These are phyloP conservation scores for Golubevia pallescens DNA, from an alignment of 1,284 basidiomycete genomes.

Conservation along the genomic window DNA sequence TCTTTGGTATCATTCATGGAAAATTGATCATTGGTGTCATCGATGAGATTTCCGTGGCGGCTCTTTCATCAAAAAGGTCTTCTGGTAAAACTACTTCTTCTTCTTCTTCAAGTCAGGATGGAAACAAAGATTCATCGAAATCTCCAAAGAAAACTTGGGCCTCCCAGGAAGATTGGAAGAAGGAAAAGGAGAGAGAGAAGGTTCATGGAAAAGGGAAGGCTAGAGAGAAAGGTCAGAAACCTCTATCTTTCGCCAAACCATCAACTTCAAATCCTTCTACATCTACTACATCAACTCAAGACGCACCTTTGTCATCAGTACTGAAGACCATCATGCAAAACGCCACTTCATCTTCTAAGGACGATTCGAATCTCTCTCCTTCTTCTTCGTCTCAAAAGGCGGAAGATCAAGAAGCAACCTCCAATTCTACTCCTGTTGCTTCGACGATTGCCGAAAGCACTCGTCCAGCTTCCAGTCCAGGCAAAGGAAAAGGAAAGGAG, in stretches of 20 bases:
- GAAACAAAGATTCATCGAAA: neutral
- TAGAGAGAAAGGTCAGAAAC: too few relatives aligned
- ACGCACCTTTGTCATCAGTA: neutral
- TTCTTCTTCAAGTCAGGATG: neutral
- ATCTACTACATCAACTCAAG: neutral
- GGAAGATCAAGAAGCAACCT: conserved; percentile 3
- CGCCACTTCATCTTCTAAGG: neutral
- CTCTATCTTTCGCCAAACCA: too few relatives aligned
- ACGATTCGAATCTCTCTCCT: neutral
- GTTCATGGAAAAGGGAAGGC: neutral
- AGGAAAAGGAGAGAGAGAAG: conserved; percentile 16
- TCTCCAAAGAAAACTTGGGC: conserved; percentile 22
- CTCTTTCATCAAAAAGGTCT: too few relatives aligned
- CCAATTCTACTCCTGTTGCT: conserved; percentile 6
- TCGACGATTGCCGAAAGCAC: neutral
- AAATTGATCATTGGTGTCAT: conserved; percentile 46
- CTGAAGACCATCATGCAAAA: neutral
- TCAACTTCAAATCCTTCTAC: conserved; percentile 4
- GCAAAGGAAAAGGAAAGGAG: neutral
- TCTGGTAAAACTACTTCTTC: neutral
- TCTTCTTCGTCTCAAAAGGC: neutral
- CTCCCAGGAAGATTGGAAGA: conserved; percentile 42
- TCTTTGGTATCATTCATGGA: conserved; percentile 45
- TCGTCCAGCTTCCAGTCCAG: neutral
- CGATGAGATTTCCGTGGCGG: conserved; percentile 39